These are phyloP conservation scores for Ustilago xerochloae DNA, from an alignment of 1,284 basidiomycete species.

Conservation along the genomic window DNA sequence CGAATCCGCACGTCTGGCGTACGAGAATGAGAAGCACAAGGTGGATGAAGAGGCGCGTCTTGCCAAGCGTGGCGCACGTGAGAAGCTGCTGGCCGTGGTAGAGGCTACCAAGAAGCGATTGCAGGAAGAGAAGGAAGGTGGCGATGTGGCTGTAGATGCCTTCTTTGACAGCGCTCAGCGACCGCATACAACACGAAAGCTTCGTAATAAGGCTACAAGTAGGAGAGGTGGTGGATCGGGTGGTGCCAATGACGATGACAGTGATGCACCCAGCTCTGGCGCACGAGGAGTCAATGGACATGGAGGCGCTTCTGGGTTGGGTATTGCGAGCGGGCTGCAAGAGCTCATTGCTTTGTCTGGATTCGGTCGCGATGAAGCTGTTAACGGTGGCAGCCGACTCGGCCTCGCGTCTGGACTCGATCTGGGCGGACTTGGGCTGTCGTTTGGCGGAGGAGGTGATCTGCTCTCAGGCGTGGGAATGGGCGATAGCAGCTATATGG, in stretches of 20 bases:
- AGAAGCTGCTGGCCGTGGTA: slow-evolving; percentile 62
- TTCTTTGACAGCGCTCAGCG: slow-evolving; percentile 59
- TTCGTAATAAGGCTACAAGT: slow-evolving; percentile 62
- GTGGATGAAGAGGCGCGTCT: slow-evolving; percentile 63
- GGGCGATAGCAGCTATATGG: slow-evolving; percentile 59
- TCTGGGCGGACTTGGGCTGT: slow-evolving; percentile 40
- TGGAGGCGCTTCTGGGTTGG: slow-evolving; percentile 2
- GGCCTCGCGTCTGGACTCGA: slow-evolving; percentile 31
- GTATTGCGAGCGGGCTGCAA: slow-evolving; percentile 48
- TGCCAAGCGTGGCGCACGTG: slow-evolving; percentile 60
- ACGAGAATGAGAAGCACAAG: slow-evolving; percentile 58
- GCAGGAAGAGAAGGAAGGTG: slow-evolving; percentile 64
- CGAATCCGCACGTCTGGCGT: slow-evolving; percentile 55
- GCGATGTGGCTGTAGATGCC: slow-evolving; percentile 60
- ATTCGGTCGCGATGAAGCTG: slow-evolving; percentile 44
- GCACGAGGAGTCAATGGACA: slow-evolving; percentile 21
- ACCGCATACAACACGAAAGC: slow-evolving; percentile 65
- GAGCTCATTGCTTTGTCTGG: slow-evolving; percentile 54
- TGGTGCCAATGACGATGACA: slow-evolving; percentile 31
- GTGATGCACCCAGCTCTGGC: slow-evolving; percentile 23
- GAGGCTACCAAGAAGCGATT: slow-evolving; percentile 63
- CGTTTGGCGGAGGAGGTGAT: slow-evolving; percentile 48
- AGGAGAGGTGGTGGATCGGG: slow-evolving; percentile 20
- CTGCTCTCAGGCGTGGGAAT: slow-evolving; percentile 49
- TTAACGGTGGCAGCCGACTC: slow-evolving; percentile 17